Conservation (phyloP, 352 stramenopile genomes). For the Elongisporangium prolatum region DNA sequence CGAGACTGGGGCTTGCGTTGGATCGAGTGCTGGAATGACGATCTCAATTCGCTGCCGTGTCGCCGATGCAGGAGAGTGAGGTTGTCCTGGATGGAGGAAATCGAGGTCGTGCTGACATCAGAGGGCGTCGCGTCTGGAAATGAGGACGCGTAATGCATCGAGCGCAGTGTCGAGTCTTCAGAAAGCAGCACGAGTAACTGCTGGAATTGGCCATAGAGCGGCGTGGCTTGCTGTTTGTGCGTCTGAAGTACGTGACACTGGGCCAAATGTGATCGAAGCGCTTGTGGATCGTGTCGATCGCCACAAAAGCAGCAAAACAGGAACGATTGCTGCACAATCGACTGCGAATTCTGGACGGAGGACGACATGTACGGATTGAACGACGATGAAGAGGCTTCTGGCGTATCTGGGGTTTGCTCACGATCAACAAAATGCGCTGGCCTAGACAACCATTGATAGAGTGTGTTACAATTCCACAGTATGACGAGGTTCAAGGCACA, state of each 20-base stretch:
- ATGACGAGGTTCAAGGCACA: background rate
- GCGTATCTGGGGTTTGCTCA: background rate
- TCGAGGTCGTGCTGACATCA: constrained; percentile 8
- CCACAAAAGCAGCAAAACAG: constrained; percentile 83
- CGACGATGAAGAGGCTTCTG: background rate
- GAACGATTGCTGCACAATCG: constrained; percentile 25
- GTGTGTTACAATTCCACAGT: background rate
- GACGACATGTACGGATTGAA: background rate
- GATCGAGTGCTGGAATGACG: background rate
- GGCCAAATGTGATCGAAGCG: constrained; percentile 37
- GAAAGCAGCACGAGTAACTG: constrained; percentile 58
- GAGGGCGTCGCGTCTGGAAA: constrained; percentile 45
- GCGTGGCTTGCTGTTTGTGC: constrained; percentile 52
- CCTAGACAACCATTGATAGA: background rate
- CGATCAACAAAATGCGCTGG: background rate
- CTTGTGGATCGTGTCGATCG: constrained; percentile 21
- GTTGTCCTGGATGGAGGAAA: constrained; percentile 40
- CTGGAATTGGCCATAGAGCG: constrained; percentile 62
- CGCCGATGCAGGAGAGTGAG: constrained; percentile 32
- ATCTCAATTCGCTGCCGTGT: background rate
- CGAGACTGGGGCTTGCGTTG: no score
- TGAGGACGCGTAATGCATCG: constrained; percentile 69
- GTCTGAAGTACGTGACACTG: constrained; percentile 39
- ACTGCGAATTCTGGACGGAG: background rate
- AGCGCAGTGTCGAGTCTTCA: constrained; percentile 52